These are phyloP conservation scores for Penicillium alfredii DNA, from an alignment of 495 filamentous ascomycete species.

Conservation along the genomic window DNA sequence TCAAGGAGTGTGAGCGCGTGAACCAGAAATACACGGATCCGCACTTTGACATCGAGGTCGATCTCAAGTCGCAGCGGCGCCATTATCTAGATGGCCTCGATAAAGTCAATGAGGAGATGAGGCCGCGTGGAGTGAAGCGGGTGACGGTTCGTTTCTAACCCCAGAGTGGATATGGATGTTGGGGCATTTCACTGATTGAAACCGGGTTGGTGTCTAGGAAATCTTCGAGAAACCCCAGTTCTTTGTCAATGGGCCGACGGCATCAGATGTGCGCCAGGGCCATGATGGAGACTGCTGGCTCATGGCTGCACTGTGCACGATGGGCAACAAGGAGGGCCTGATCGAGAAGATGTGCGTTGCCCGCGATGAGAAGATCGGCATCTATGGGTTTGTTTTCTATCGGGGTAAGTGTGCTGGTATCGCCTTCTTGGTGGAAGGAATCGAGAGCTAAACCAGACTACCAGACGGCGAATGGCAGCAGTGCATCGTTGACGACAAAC, in stretches of 20 bases:
- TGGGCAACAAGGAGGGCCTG: slow-evolving; percentile 72
- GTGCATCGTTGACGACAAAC: slow-evolving; percentile 79
- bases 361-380: slow-evolving; percentile 70
- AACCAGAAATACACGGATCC: slow-evolving; percentile 90
- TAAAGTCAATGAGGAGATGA: slow-evolving; percentile 35
- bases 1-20: slow-evolving; percentile 71
- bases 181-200: too few species aligned
- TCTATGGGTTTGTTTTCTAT: slow-evolving; percentile 93
- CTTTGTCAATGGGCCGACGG: slow-evolving; percentile 74
- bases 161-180: too few species aligned
- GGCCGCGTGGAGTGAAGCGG: slow-evolving; percentile 58
- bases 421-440: not conserved
- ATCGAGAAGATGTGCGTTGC: slow-evolving; percentile 82
- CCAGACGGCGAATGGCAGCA: slow-evolving; percentile 88
- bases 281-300: slow-evolving; percentile 89
- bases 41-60: slow-evolving; percentile 81
- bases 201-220: slow-evolving; percentile 43
- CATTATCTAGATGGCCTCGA: slow-evolving; percentile 61
- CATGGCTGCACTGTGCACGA: slow-evolving; percentile 76
- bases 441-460: not conserved
- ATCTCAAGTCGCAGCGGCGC: slow-evolving; percentile 56
- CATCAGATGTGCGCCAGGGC: slow-evolving; percentile 76
- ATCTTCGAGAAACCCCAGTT: slow-evolving; percentile 87
- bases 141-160: slow-evolving; percentile 41
- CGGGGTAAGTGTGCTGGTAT: slow-evolving; percentile 45